Conservation (phyloP, 768 basidiomycete genomes). For the Suillus americanus region DNA sequence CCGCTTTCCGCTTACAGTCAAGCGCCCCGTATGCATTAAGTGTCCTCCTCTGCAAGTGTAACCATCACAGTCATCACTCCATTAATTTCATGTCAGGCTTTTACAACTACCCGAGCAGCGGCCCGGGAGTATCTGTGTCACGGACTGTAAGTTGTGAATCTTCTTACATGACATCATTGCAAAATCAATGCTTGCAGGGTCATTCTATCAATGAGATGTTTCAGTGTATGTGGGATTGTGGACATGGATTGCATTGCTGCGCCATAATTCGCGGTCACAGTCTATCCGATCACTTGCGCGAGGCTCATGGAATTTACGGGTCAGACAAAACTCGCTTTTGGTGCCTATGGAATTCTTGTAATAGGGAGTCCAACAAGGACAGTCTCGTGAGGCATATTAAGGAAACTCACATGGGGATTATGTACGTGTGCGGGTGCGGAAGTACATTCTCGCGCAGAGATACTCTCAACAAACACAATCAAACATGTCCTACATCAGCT, state of each 20-base stretch:
- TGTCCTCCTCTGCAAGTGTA: not conserved
- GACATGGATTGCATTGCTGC: not conserved
- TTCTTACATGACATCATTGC: not conserved
- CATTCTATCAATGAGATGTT: not conserved
- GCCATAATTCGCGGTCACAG: not conserved
- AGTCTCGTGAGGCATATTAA: constrained; percentile 19
- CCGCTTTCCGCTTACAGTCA: not conserved
- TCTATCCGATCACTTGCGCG: not conserved
- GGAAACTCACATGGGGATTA: constrained; percentile 21
- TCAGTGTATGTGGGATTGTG: not conserved
- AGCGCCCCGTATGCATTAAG: no score
- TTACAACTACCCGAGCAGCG: no score
- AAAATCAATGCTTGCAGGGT: not conserved
- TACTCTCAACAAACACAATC: constrained; percentile 18
- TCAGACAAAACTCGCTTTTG: not conserved
- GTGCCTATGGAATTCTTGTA: not conserved
- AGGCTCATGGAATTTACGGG: not conserved
- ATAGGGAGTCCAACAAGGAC: not conserved
- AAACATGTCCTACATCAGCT: not conserved
- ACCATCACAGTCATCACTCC: not conserved
- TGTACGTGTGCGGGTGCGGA: constrained; percentile 20
- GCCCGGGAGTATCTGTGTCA: not conserved
- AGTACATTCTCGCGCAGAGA: constrained; percentile 19
- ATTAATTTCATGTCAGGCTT: not conserved
- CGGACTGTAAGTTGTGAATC: not conserved